These are phyloP conservation scores for Quercus rubra DNA, from an alignment of 306 rosid species.

Conservation along the genomic window DNA sequence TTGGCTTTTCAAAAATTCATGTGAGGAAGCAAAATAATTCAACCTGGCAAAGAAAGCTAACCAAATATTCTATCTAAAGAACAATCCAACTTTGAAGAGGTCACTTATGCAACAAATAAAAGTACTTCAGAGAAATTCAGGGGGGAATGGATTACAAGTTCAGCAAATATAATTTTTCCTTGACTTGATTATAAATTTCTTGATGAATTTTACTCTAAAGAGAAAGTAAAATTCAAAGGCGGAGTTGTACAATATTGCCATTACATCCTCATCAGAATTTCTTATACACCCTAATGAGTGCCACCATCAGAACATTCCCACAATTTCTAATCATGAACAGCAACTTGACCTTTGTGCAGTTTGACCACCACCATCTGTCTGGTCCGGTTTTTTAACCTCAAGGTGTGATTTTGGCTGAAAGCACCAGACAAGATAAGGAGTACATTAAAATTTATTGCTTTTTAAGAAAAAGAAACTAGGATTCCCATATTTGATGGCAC, in stretches of 20 bases:
- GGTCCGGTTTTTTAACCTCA: conserved; percentile 60
- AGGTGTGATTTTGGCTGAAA: conserved; percentile 62
- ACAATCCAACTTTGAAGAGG: background rate
- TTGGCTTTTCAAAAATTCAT: background rate
- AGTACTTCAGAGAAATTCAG: too few relatives aligned
- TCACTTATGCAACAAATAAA: too few relatives aligned
- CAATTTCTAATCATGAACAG: conserved; percentile 43
- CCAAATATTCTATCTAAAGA: background rate
- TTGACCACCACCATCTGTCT: conserved; percentile 40
- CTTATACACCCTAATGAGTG: conserved; percentile 23
- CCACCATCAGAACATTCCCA: conserved; percentile 24
- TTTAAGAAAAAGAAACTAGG: conserved; percentile 2
- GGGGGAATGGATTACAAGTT: background rate
- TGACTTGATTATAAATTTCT: too few relatives aligned
- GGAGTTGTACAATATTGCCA: too few relatives aligned
- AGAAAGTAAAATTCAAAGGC: too few relatives aligned
- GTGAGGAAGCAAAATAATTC: background rate
- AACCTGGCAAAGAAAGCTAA: background rate
- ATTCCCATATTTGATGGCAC: conserved; percentile 1
- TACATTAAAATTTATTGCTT: conserved; percentile 6
- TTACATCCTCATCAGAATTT: conserved; percentile 20
- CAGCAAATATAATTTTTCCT: background rate
- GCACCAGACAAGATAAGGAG: conserved; percentile 8
- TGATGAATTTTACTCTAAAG: too few relatives aligned
- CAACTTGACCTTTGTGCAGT: conserved; percentile 62